Conservation (phyloP, 1,139 yeast species). For the Candida tropicalis region DNA sequence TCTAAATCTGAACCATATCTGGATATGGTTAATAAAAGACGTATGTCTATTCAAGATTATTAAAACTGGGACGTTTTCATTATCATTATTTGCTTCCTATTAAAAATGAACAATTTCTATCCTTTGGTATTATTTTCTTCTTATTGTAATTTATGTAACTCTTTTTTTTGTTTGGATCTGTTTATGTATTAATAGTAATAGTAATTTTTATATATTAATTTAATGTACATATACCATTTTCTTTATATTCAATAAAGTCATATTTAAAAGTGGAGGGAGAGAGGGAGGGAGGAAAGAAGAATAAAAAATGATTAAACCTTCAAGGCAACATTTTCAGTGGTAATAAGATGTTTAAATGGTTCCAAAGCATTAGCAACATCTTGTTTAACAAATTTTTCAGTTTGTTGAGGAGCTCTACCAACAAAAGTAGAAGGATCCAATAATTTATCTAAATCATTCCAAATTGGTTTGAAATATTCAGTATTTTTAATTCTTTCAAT, state of each 20-base stretch:
- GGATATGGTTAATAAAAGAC: conserved; percentile 7
- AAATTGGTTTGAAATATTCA: conserved; percentile 85
- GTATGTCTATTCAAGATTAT: conserved; percentile 1
- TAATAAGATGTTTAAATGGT: conserved; percentile 64
- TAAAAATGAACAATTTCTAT: neutral
- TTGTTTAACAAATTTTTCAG: conserved; percentile 84
- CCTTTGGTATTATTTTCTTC: neutral
- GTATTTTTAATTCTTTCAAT: conserved; percentile 85
- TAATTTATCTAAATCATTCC: conserved; percentile 76
- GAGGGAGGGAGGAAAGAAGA: no score
- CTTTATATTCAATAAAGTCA: no score
- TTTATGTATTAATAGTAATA: no score
- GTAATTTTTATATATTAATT: no score
- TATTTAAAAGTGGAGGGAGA: no score
- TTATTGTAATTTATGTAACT: neutral
- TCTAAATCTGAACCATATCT: conserved; percentile 3
- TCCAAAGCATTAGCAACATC: conserved; percentile 84
- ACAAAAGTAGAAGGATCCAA: conserved; percentile 93
- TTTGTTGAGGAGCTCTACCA: conserved; percentile 98
- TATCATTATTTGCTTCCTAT: neutral
- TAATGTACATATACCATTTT: neutral
- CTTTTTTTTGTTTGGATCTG: neutral
- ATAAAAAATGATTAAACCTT: conserved; percentile 27
- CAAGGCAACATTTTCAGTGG: conserved; percentile 60
- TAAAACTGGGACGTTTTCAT: neutral